Evolutionary conservation across 2,329 filamentous ascomycete genomes (phyloP).

Genomic region (Diplocarpon rosae): DNA sequence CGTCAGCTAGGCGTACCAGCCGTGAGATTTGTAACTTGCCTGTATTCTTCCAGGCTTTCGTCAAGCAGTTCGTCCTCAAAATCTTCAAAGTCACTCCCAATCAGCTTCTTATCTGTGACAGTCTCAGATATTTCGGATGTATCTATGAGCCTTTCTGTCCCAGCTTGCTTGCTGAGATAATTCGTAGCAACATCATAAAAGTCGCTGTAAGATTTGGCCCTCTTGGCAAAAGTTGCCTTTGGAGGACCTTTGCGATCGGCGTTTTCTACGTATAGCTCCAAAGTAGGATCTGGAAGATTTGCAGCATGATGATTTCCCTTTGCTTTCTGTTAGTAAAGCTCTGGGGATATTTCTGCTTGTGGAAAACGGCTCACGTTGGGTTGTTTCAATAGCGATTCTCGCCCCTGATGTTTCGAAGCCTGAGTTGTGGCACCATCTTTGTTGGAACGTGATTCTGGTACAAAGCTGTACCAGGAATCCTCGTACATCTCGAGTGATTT

Average conservation of each 20-base stretch:
- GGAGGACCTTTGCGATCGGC: constrained; percentile 49
- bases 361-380: constrained; percentile 40
- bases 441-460: constrained; percentile 48
- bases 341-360: neutral
- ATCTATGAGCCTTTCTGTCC: constrained; percentile 17
- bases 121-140: constrained; percentile 12
- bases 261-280: constrained; percentile 46
- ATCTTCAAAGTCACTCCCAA: constrained; percentile 32
- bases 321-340: constrained; percentile 29
- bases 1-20: constrained; percentile 4
- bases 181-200: constrained; percentile 55
- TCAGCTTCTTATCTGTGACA: neutral
- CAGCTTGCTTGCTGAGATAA: constrained; percentile 42
- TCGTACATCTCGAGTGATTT: constrained; percentile 54
- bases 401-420: constrained; percentile 48
- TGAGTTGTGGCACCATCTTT: constrained; percentile 35
- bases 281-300: constrained; percentile 43
- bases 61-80: constrained; percentile 61
- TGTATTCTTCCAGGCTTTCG: constrained; percentile 75
- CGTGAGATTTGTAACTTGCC: constrained; percentile 40
- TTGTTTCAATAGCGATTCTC: constrained; percentile 58
- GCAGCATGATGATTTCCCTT: constrained; percentile 40
- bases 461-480: constrained; percentile 74
- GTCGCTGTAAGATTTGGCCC: constrained; percentile 69
- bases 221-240: constrained; percentile 50